A percentile compares a stretch with the other conserved stretches of the same genome.
Conservation (phyloP, 768 basidiomycete species). For the Fomitopsis pulvina region DNA sequence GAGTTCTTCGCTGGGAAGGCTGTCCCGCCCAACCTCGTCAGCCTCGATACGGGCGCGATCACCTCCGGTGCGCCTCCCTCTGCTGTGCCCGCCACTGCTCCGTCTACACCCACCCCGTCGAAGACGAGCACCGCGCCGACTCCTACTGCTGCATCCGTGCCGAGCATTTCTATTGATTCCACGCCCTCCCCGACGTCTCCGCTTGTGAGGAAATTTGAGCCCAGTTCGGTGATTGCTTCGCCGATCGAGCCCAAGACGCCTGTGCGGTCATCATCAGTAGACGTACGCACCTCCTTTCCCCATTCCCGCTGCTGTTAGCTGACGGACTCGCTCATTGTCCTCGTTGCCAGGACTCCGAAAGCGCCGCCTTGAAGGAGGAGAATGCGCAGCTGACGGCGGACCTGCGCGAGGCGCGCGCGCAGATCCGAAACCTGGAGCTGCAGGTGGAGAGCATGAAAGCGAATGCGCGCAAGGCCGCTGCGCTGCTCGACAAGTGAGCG, state of each 20-base stretch:
- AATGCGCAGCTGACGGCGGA: conserved; percentile 57
- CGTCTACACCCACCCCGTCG: conserved; percentile 18
- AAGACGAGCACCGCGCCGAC: conserved; percentile 22
- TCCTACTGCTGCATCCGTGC: conserved; percentile 21
- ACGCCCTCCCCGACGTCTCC: conserved; percentile 29
- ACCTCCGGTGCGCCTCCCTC: conserved; percentile 23
- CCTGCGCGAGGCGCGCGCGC: conserved; percentile 72
- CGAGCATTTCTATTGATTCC: conserved; percentile 15
- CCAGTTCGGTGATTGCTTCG: conserved; percentile 13
- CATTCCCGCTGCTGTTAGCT: not conserved
- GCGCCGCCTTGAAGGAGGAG: conserved; percentile 39
- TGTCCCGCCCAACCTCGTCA: conserved; percentile 70
- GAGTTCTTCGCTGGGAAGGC: conserved; percentile 89
- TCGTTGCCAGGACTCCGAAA: conserved; percentile 13
- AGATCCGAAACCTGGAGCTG: conserved; percentile 78
- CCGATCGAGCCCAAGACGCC: conserved; percentile 18
- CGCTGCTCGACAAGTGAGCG: conserved; percentile 37
- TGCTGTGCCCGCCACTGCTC: conserved; percentile 9
- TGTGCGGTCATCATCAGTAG: conserved; percentile 15
- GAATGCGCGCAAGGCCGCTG: conserved; percentile 72
- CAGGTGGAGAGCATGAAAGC: conserved; percentile 71
- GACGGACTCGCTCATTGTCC: not conserved
- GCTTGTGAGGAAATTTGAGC: conserved; percentile 21
- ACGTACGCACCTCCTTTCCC: conserved; percentile 24
- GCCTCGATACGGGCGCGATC: conserved; percentile 62